Conservation (phyloP, 2,329 filamentous ascomycete species). For the Biscogniauxia marginata region DNA sequence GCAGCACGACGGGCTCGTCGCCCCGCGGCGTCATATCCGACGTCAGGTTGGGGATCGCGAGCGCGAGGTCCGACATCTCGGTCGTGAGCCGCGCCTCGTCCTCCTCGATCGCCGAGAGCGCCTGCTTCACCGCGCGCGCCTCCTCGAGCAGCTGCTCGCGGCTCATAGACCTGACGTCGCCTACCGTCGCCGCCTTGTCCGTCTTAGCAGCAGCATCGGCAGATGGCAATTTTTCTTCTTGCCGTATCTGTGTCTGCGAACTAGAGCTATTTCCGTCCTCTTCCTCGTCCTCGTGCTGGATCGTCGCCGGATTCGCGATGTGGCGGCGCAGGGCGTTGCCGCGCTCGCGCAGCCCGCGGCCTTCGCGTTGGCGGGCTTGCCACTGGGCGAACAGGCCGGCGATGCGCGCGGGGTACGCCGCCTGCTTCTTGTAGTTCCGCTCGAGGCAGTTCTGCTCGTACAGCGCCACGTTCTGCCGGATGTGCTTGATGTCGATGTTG, state of each 20-base stretch:
- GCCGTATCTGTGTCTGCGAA: not conserved
- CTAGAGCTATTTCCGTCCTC: too few species aligned
- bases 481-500: conserved; percentile 80
- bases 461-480: conserved; percentile 78
- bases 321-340: conserved; percentile 63
- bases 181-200: conserved; percentile 32
- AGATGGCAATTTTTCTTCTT: not conserved
- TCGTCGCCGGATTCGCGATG: conserved; percentile 50
- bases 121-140: conserved; percentile 62
- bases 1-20: conserved; percentile 61
- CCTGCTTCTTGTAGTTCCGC: conserved; percentile 71
- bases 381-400: conserved; percentile 54
- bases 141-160: conserved; percentile 59
- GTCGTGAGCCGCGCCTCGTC: conserved; percentile 57
- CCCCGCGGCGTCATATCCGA: conserved; percentile 73
- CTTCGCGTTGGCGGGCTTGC: conserved; percentile 59
- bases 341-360: conserved; percentile 60
- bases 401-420: conserved; percentile 56
- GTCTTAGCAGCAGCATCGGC: conserved; percentile 11
- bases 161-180: conserved; percentile 29
- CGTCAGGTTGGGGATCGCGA: conserved; percentile 84
- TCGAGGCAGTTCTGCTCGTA: conserved; percentile 81
- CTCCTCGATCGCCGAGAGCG: conserved; percentile 59
- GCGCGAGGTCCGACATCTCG: conserved; percentile 73
- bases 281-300: conserved; percentile 44